These are phyloP conservation scores for Lentinula novae-zelandiae DNA, from an alignment of 1,284 basidiomycete species.

Conservation along the genomic window DNA sequence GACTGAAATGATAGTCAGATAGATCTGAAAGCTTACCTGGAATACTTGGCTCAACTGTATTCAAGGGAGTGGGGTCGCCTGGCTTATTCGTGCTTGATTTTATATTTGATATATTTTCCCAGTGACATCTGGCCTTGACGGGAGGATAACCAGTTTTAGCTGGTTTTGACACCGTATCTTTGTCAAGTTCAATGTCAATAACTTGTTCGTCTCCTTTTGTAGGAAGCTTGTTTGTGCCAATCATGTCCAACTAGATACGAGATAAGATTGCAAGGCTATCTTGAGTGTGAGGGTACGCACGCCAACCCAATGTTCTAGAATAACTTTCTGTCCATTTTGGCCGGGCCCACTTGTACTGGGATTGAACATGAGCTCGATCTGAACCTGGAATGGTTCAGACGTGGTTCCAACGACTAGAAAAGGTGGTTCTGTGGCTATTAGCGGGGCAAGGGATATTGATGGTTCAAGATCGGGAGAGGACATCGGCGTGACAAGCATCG, in stretches of 20 bases:
- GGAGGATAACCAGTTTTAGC: slow-evolving; percentile 25
- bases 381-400: slow-evolving; percentile 60
- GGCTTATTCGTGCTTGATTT: background rate
- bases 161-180: slow-evolving; percentile 50
- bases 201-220: slow-evolving; percentile 66
- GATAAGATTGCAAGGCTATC: background rate
- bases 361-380: slow-evolving; percentile 50
- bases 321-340: slow-evolving; percentile 26
- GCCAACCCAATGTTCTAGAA: slow-evolving; percentile 73
- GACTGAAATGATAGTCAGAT: background rate
- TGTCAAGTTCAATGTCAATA: slow-evolving; percentile 68
- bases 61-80: background rate
- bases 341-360: slow-evolving; percentile 10
- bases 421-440: slow-evolving; percentile 44
- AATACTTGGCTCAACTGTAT: background rate
- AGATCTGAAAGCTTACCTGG: background rate
- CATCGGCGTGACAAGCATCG: slow-evolving; percentile 38
- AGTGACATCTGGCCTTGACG: slow-evolving; percentile 28
- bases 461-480: slow-evolving; percentile 37
- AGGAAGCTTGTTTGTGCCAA: slow-evolving; percentile 39
- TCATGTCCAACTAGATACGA: slow-evolving; percentile 51
- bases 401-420: slow-evolving; percentile 57
- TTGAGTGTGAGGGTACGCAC: slow-evolving; percentile 33
- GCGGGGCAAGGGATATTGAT: slow-evolving; percentile 24
- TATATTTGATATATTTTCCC: slow-evolving; percentile 21